phyloP scores from a whole-genome alignment of 177 flowering plant species.

The Vitis hybrid region DNA sequence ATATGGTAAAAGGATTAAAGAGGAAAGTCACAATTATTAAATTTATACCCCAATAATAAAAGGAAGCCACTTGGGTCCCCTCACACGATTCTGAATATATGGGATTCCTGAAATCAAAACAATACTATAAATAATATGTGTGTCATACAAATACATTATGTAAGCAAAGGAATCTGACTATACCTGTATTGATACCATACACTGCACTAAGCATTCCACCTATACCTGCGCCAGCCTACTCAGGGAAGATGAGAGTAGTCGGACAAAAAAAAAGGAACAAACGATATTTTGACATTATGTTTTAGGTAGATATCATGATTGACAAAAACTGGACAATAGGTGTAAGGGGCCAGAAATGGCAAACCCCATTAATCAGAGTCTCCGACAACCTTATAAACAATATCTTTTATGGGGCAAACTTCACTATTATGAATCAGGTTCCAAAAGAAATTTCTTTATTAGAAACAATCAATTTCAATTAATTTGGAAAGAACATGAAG shows the following conservation, averaged over 20 bases:
- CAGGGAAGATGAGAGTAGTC: neutral
- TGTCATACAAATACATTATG: neutral
- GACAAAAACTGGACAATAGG: too few species aligned
- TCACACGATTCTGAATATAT: conserved; percentile 62
- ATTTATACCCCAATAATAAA: conserved; percentile 70
- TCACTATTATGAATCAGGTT: too few species aligned
- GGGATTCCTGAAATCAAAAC: conserved; percentile 64
- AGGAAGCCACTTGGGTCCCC: conserved; percentile 91
- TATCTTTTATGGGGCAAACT: too few species aligned
- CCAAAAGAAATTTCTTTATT: too few species aligned
- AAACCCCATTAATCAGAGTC: too few species aligned
- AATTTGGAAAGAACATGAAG: too few species aligned
- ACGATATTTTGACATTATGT: neutral
- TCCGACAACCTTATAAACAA: too few species aligned
- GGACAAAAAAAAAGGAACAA: neutral
- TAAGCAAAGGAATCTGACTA: neutral
- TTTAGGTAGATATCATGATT: neutral
- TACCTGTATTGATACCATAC: conserved; percentile 82
- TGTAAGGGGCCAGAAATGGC: too few species aligned
- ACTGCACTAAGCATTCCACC: conserved; percentile 86
- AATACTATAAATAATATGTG: neutral
- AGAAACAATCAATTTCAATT: too few species aligned
- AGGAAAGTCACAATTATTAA: neutral
- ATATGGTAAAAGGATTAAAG: neutral
- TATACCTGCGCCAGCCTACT: conserved; percentile 72